Base-by-base conservation (phyloP, 441 rosid genomes). In the Adansonia grandidieri region DNA sequence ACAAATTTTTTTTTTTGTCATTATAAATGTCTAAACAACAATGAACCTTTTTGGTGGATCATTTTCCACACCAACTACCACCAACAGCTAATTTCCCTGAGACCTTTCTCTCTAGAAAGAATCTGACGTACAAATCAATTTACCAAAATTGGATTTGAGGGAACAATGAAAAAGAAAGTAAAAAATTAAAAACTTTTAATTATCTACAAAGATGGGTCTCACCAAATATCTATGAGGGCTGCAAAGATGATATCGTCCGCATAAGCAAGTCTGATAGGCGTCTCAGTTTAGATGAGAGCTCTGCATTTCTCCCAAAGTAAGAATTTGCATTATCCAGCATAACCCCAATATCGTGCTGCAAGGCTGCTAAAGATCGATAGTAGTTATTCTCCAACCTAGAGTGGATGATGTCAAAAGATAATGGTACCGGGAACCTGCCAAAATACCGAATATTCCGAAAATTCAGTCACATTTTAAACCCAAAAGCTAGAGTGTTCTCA, bases 341-440 rank as follows among this genome's bases (percentile, higher is more conserved):
- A 19, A 93, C 92, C 58, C 78, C 40, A 64, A 95, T 69, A 78
- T 97, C 99, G 65, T 95, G 98, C 81, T 88, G 83, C 86, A 90
- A 63, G 14, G 97, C 97, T 68, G 91, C 97, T 80, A 91, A 24
- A 81, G 89, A 89, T 80, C 98, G 86, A 81, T 95, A 95, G 79
- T 93, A 97, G 87, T 85, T 88, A 86, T 90, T 92, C 80, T 92
- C 95, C 82, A 97, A 86, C 87, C 99, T 90, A 37, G 86, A 77
- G 70, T 85, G 87, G 76, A 95, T 93, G 77, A 90, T 80, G 51
- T 88, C 97, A 28, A 92, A 86, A 54, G 97, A 86, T 79, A 97
- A 40, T 15, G 99, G 99, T 66, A 92, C 98, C 6, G 99, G 95
- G 72, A 88, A 93, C 94, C 99, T 97, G 91, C 77, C 82, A 75